These are phyloP conservation scores for Eucalyptus pauciflora DNA, from an alignment of 345 rosid species.

Conservation along the genomic window DNA sequence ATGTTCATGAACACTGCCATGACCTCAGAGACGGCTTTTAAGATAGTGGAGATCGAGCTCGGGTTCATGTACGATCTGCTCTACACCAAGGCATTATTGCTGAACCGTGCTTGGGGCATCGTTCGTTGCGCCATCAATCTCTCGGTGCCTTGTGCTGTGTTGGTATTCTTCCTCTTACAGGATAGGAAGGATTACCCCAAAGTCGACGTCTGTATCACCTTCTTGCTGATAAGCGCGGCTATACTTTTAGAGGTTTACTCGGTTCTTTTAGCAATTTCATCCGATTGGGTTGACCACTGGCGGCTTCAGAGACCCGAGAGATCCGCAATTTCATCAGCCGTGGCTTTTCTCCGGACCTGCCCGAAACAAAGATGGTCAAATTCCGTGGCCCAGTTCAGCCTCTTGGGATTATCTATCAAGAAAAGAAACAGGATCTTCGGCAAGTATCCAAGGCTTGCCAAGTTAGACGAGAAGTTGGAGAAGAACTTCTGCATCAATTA, in stretches of 20 bases:
- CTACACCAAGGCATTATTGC: constrained; percentile 30
- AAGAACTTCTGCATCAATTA: not conserved
- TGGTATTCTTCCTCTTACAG: not conserved
- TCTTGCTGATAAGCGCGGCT: not conserved
- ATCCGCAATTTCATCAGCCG: too few species aligned
- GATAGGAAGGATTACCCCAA: not conserved
- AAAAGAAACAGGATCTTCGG: not conserved
- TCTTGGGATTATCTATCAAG: not conserved
- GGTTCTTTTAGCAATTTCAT: not conserved
- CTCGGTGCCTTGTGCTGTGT: not conserved
- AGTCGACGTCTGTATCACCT: not conserved
- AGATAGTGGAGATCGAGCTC: constrained; percentile 24
- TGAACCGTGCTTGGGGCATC: not conserved
- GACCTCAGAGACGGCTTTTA: constrained; percentile 2
- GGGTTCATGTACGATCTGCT: constrained; percentile 28
- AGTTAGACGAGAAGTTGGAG: not conserved
- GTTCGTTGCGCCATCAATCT: constrained; percentile 8
- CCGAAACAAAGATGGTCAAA: not conserved
- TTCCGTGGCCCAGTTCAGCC: not conserved
- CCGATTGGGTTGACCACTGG: not conserved
- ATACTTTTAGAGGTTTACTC: constrained; percentile 2
- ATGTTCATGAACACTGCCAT: not conserved
- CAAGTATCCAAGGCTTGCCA: not conserved
- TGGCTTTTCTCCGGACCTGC: too few species aligned
- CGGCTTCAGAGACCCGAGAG: not conserved